Conservation (phyloP, 2,329 filamentous ascomycete species). For the Diaporthe caulivora region DNA sequence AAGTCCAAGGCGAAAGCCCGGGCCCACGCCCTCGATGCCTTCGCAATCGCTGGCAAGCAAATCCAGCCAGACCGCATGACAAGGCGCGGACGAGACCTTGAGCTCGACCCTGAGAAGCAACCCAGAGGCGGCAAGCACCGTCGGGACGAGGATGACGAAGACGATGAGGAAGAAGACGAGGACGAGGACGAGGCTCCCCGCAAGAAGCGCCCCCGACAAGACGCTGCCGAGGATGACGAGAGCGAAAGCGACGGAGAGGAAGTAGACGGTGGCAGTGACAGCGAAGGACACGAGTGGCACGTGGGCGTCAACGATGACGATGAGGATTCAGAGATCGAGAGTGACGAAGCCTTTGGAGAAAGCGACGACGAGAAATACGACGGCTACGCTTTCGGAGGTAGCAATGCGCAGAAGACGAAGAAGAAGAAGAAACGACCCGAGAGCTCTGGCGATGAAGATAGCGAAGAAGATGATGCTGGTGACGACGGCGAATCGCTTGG, state of each 20-base stretch:
- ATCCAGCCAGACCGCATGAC: conserved; percentile 54
- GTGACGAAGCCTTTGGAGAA: conserved; percentile 86
- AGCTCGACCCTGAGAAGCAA: conserved; percentile 59
- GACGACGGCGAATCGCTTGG: conserved; percentile 57
- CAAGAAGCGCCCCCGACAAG: conserved; percentile 54
- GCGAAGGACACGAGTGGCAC: conserved; percentile 87
- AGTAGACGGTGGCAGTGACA: conserved; percentile 83
- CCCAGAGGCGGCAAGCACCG: conserved; percentile 55
- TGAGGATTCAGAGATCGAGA: conserved; percentile 74
- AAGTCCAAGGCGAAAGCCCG: conserved; percentile 63
- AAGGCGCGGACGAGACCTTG: conserved; percentile 60
- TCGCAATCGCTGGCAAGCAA: conserved; percentile 68
- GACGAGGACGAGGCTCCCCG: conserved; percentile 71
- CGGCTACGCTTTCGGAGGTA: conserved; percentile 72
- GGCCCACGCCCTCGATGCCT: conserved; percentile 68
- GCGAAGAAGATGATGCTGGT: conserved; percentile 53
- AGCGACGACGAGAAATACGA: conserved; percentile 90
- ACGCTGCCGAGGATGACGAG: conserved; percentile 54
- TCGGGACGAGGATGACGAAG: conserved; percentile 58
- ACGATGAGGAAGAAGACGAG: conserved; percentile 71
- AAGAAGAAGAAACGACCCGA: conserved; percentile 45
- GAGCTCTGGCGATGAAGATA: conserved; percentile 48
- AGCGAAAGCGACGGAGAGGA: conserved; percentile 66
- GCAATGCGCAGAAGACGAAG: conserved; percentile 52
- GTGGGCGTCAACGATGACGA: conserved; percentile 74